Evolutionary conservation across 257 asterid genomes (phyloP), one percentile per base, ranked within the genome.

Genomic region (Asclepias syriaca): DNA sequence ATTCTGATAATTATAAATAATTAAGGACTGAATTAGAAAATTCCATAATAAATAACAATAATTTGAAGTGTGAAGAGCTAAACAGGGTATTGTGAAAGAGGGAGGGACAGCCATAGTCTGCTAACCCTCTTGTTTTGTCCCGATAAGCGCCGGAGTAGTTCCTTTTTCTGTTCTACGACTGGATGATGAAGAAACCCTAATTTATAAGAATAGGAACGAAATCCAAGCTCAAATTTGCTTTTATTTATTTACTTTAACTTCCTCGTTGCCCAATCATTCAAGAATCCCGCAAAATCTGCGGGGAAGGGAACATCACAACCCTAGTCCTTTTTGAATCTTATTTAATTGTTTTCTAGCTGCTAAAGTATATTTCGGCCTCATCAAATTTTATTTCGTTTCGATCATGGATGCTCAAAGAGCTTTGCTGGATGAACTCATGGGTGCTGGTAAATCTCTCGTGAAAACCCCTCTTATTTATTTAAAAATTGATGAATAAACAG

Each of bases 361-460:
- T 37, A 64, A 46, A 29, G 66, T 61, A 1, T 29, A 29, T 67
- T 43, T 67, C 72, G 6, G 39, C 24, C 21, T 32, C 65, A 5
- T 61, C 27, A 18, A 19, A 12, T 48, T 64, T 48, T 45, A 16
- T 65, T 45, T 22, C 22, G 50, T n/a, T 39, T 68, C 60, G 73
- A 71, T 68, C 76, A 91, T 91, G 97, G 96, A 91, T 77, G 97
- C 97, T 75, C 97, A 91, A 81, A 87, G 97, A 84, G 96, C 97
- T 78, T 80, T 91, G 82, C 96, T 91, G 21, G 97, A 91, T 79
- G 97, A 91, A 84, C 97, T 91, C 83, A 89, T 91, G 95, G 97
- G 97, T 81, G 81, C 94, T 78, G 96, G 97, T 91, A 74, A 37
- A 43, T 64, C 21, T 10, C 16, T 8, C 54, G 6, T 22, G 1